phyloP scores from a whole-genome alignment of 73 alveolate genomes.

The Uronychia setigera region DNA sequence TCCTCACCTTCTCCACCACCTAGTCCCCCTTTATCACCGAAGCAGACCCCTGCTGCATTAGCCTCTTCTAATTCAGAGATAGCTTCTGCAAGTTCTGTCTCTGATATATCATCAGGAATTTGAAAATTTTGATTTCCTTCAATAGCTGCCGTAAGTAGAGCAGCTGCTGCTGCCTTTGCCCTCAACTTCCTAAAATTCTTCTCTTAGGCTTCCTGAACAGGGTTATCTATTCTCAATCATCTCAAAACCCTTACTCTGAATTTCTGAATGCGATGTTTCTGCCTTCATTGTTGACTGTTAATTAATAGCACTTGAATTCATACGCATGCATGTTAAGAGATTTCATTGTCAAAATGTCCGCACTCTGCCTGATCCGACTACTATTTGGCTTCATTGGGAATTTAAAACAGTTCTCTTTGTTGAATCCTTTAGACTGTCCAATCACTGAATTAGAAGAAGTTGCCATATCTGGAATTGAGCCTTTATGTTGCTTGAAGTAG shows the following conservation, averaged over 20 bases:
- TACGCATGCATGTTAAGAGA: no score
- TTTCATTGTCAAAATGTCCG: no score
- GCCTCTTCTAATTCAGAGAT: not conserved
- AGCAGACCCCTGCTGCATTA: conserved; percentile 4
- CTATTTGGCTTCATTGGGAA: no score
- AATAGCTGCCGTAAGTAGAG: not conserved
- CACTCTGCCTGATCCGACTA: no score
- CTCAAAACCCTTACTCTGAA: not conserved
- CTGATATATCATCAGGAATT: not conserved
- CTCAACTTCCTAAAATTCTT: not conserved
- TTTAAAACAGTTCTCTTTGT: no score
- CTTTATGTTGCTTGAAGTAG: not conserved
- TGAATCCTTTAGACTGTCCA: not conserved
- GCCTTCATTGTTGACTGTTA: no score
- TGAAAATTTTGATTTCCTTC: not conserved
- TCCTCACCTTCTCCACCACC: not conserved
- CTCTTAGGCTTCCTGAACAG: not conserved
- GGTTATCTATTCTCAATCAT: not conserved
- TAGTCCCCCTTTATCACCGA: not conserved
- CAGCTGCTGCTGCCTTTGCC: not conserved
- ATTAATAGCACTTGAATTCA: no score
- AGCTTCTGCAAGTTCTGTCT: not conserved
- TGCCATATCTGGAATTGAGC: not conserved
- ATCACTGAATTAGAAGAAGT: no score
- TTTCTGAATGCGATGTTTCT: no score